Conservation (phyloP, 441 rosid species). For the Biscutella laevigata region DNA sequence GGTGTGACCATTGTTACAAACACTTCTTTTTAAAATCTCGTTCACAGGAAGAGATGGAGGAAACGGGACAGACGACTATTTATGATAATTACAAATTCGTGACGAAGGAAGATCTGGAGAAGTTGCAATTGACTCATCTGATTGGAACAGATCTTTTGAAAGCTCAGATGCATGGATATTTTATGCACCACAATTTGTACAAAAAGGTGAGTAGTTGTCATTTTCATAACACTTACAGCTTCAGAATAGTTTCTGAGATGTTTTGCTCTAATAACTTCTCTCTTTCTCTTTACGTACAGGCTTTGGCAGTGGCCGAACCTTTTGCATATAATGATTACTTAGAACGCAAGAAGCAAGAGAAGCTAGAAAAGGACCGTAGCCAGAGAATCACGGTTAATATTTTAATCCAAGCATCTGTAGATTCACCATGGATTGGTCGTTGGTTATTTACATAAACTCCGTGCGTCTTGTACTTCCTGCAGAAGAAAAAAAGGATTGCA, state of each 20-base stretch:
- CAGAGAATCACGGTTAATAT: slow-evolving; percentile 65
- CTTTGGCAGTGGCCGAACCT: slow-evolving; percentile 53
- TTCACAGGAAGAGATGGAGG: slow-evolving; percentile 89
- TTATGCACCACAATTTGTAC: slow-evolving; percentile 59
- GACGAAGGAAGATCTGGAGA: slow-evolving; percentile 77
- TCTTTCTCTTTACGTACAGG: slow-evolving; percentile 42
- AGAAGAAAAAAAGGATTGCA: slow-evolving; percentile 59
- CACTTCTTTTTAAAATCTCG: slow-evolving; percentile 2
- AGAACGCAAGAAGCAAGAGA: slow-evolving; percentile 56
- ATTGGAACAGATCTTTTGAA: slow-evolving; percentile 81
- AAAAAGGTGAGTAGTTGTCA: slow-evolving; percentile 46
- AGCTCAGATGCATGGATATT: slow-evolving; percentile 91
- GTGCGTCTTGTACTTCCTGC: slow-evolving; percentile 25
- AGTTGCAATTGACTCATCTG: slow-evolving; percentile 61
- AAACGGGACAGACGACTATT: slow-evolving; percentile 63
- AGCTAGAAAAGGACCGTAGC: slow-evolving; percentile 39
- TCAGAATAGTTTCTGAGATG: neutral
- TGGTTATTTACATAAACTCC: slow-evolving; percentile 14
- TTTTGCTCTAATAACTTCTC: neutral
- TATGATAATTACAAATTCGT: slow-evolving; percentile 82
- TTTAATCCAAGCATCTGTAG: slow-evolving; percentile 2
- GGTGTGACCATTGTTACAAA: slow-evolving; percentile 8
- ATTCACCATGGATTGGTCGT: neutral
- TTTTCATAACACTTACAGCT: neutral
- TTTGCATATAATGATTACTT: slow-evolving; percentile 54